Evolutionary conservation across 2,329 filamentous ascomycete species (phyloP).

Genomic region (Elsinoe necatrix): DNA sequence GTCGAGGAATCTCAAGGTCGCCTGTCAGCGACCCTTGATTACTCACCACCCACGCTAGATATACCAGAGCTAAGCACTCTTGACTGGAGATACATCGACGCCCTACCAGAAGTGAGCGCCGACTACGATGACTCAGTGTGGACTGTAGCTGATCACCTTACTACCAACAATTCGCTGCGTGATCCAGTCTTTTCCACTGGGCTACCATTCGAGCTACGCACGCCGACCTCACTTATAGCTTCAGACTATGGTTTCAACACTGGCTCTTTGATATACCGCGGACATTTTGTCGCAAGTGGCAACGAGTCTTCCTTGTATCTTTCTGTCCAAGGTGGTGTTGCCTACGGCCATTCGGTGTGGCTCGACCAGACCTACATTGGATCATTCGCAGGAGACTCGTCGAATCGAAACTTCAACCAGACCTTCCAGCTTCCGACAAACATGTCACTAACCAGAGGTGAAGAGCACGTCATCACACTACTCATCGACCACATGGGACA

Average conservation of each 20-base stretch:
- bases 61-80: slow-evolving; percentile 49
- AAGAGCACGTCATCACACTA: slow-evolving; percentile 56
- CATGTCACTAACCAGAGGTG: slow-evolving; percentile 39
- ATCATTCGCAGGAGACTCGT: slow-evolving; percentile 52
- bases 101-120: slow-evolving; percentile 57
- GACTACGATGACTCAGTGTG: slow-evolving; percentile 62
- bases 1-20: slow-evolving; percentile 31
- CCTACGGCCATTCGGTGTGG: slow-evolving; percentile 61
- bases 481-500: slow-evolving; percentile 66
- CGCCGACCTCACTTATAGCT: slow-evolving; percentile 55
- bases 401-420: slow-evolving; percentile 42
- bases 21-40: slow-evolving; percentile 47
- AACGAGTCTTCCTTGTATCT: slow-evolving; percentile 50
- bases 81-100: slow-evolving; percentile 62
- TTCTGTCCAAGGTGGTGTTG: slow-evolving; percentile 56
- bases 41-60: slow-evolving; percentile 41
- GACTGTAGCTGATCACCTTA: slow-evolving; percentile 50
- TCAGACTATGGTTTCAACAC: slow-evolving; percentile 68
- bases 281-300: slow-evolving; percentile 57
- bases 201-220: slow-evolving; percentile 36
- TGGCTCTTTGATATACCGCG: slow-evolving; percentile 61
- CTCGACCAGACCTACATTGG: slow-evolving; percentile 55
- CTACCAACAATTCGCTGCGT: slow-evolving; percentile 52
- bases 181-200: slow-evolving; percentile 21
- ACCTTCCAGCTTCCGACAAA: slow-evolving; percentile 46